phyloP scores from a whole-genome alignment of 768 basidiomycete genomes.

The Podaxis rugospora region DNA sequence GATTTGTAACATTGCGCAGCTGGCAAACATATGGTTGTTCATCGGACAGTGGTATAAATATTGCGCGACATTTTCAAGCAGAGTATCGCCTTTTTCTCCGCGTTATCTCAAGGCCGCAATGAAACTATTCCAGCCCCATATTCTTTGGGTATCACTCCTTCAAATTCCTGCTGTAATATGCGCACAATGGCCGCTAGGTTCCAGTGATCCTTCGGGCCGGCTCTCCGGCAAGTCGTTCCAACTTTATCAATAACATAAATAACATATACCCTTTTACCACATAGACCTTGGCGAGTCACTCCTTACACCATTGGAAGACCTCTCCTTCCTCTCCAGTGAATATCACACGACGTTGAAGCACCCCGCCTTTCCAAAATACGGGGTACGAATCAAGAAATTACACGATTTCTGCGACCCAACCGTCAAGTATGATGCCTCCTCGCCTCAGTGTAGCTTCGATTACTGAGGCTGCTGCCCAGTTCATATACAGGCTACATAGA shows the following conservation, averaged over 20 bases:
- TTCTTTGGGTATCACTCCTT: neutral
- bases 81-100: too few relatives aligned
- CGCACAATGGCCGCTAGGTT: neutral
- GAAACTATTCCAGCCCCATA: neutral
- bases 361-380: conserved; percentile 47
- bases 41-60: too few relatives aligned
- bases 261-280: conserved; percentile 19
- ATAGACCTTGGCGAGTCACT: conserved; percentile 7
- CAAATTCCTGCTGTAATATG: neutral
- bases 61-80: neutral
- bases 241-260: conserved; percentile 16
- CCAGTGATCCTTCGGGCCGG: neutral
- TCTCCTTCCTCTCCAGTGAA: conserved; percentile 27
- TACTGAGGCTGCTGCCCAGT: conserved; percentile 22
- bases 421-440: conserved; percentile 34
- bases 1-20: too few relatives aligned
- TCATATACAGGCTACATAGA: conserved; percentile 68
- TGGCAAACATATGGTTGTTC: too few relatives aligned
- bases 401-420: conserved; percentile 51
- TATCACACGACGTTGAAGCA: conserved; percentile 37
- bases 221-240: neutral
- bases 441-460: conserved; percentile 7
- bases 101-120: neutral
- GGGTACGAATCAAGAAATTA: conserved; percentile 55
- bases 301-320: conserved; percentile 30